These are phyloP conservation scores for Solanum microdontum DNA, from an alignment of 257 asterid genomes.

Conservation along the genomic window DNA sequence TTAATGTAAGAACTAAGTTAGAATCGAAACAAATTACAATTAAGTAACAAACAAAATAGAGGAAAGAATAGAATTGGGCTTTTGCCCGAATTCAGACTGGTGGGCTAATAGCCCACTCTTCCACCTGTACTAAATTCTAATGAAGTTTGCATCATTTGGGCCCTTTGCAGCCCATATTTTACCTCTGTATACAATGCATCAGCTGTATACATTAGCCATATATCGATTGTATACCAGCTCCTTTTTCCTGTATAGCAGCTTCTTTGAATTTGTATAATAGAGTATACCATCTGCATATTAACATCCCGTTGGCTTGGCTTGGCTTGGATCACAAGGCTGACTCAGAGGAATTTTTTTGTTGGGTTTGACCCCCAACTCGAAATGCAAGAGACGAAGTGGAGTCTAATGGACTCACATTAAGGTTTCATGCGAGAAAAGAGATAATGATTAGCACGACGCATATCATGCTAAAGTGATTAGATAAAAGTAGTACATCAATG, in stretches of 20 bases:
- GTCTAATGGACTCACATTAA: neutral
- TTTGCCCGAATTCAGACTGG: neutral
- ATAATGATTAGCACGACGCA: neutral
- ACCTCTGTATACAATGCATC: neutral
- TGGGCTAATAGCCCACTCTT: neutral
- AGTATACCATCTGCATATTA: neutral
- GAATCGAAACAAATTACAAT: neutral
- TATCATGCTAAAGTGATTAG: neutral
- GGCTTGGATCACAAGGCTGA: neutral
- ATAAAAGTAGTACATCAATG: neutral
- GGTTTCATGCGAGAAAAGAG: neutral
- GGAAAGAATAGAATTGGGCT: neutral
- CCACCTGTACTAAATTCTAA: neutral
- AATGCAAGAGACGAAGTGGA: neutral
- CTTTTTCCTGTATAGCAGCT: neutral
- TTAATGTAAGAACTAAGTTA: neutral
- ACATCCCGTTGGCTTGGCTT: neutral
- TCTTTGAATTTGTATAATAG: too few species aligned
- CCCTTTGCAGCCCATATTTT: neutral
- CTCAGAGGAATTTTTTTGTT: neutral
- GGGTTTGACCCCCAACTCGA: neutral
- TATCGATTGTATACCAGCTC: neutral
- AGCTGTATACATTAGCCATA: neutral
- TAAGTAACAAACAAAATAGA: neutral
- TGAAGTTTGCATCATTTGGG: neutral